Conservation (phyloP, 2,329 filamentous ascomycete species). For the Pseudocercospora fijiensis region DNA sequence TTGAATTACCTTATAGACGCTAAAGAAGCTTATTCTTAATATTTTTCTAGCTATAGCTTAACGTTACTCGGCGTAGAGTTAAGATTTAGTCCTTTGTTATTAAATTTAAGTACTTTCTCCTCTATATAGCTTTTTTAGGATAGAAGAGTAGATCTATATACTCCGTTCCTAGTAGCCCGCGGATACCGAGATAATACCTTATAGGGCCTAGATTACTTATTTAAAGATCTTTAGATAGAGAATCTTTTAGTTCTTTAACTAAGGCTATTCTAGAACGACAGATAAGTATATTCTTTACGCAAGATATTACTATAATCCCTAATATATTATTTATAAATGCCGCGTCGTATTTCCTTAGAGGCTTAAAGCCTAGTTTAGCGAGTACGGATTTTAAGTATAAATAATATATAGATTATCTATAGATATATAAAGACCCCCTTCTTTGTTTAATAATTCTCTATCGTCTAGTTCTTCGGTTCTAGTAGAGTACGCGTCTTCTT, state of each 20-base stretch:
- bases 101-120: too few relatives aligned
- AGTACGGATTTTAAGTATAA: constrained; percentile 10
- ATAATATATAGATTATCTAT: too few relatives aligned
- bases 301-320: constrained; percentile 9
- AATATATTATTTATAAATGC: constrained; percentile 10
- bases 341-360: constrained; percentile 8
- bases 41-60: too few relatives aligned
- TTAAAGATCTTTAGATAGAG: constrained; percentile 9
- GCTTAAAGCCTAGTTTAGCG: constrained; percentile 6
- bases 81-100: too few relatives aligned
- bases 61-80: too few relatives aligned
- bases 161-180: constrained; percentile 12
- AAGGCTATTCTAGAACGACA: constrained; percentile 12
- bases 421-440: too few relatives aligned
- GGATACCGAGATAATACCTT: constrained; percentile 9
- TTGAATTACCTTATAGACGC: too few relatives aligned
- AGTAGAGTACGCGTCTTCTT: too few relatives aligned
- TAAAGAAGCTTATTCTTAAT: too few relatives aligned
- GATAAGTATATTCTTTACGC: constrained; percentile 13
- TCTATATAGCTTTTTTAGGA: too few relatives aligned
- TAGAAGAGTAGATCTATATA: constrained; percentile 13
- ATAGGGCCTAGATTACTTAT: not conserved
- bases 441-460: too few relatives aligned
- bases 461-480: too few relatives aligned
- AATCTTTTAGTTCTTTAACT: constrained; percentile 13